Base-by-base conservation (phyloP, 257 asterid species). In the Primulina huaijiensis region DNA sequence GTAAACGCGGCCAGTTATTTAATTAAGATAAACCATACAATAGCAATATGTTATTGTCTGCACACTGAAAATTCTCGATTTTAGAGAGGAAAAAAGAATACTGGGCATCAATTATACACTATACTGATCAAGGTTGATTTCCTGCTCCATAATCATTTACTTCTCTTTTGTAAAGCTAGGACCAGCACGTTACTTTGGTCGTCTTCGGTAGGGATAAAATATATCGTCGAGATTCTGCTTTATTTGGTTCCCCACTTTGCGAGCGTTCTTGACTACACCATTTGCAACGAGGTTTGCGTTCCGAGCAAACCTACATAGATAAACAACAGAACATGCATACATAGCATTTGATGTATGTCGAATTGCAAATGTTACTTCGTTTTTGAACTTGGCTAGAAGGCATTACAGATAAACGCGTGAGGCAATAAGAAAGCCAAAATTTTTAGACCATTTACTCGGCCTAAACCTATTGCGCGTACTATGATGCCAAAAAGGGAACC, bases 271-370 rank as follows among this genome's bases (percentile, higher is more conserved):
- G 61, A 71, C 92, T 43, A 91, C 97, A 57, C 96, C 95, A 65
- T 60, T 89, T 6, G 96, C 97, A 8, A 91, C 95, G 78, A 91
- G 79, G 73, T 75, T 88, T 5, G 97, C 96, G 34, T 86, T 91
- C 74, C 96, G 84, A 37, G 77, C 52, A 53, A 91, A 87, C 83
- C 96, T 89, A 85, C 57, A 50, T 37, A 60, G 34, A 70, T 33
- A n/a, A 56, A 69, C 19, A 72, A 33, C 21, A 50, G 57, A 50
- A 50, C 21, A 50, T 50, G 8, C 8, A 1, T 16, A 6, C 1
- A 61, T 12, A 1, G 4, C 65, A 61, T 61, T 16, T 8, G 65
- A 27, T 61, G 20, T 20, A 64, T 4, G 33, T 25, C 8, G 6
- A 64, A 9, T 21, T 19, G 17, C 27, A 64, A 37, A 64, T 64